phyloP scores from a whole-genome alignment of 164 flowering plant genomes.

The Kalanchoe fedtschenkoi region DNA sequence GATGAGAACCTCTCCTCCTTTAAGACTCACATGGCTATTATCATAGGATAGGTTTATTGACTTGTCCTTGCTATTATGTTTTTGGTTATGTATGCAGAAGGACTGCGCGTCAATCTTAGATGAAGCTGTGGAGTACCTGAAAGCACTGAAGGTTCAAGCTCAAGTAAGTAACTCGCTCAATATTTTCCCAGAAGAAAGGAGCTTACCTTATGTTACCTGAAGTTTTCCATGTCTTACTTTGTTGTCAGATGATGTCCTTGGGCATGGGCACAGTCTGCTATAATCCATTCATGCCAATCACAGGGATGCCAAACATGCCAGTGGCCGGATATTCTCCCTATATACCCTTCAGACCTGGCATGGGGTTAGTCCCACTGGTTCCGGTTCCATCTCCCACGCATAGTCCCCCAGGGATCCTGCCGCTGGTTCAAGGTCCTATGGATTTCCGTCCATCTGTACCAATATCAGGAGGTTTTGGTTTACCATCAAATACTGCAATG shows the following conservation, averaged over 20 bases:
- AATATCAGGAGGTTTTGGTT: background rate
- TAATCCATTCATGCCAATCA: background rate
- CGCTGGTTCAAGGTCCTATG: background rate
- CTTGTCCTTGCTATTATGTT: background rate
- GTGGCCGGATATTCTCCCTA: background rate
- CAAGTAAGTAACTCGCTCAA: background rate
- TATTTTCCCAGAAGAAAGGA: background rate
- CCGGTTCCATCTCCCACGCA: background rate
- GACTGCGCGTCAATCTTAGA: slow-evolving; percentile 6
- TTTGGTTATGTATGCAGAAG: background rate
- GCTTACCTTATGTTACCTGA: background rate
- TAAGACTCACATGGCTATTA: background rate
- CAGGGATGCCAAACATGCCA: background rate
- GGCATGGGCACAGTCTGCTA: background rate
- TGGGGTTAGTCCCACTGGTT: background rate
- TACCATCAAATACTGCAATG: background rate
- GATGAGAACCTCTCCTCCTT: background rate
- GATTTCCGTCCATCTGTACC: background rate
- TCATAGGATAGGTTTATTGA: background rate
- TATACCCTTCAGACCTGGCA: slow-evolving; percentile 1
- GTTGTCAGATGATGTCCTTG: slow-evolving; percentile 1
- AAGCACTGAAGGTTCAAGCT: background rate
- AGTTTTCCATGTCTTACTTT: background rate
- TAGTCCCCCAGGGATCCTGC: background rate
- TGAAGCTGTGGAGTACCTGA: background rate